Percentiles rank a stretch among this genome's conserved stretches.
Conservation (phyloP, 2,329 filamentous ascomycete species). For the Alternaria viburni region DNA sequence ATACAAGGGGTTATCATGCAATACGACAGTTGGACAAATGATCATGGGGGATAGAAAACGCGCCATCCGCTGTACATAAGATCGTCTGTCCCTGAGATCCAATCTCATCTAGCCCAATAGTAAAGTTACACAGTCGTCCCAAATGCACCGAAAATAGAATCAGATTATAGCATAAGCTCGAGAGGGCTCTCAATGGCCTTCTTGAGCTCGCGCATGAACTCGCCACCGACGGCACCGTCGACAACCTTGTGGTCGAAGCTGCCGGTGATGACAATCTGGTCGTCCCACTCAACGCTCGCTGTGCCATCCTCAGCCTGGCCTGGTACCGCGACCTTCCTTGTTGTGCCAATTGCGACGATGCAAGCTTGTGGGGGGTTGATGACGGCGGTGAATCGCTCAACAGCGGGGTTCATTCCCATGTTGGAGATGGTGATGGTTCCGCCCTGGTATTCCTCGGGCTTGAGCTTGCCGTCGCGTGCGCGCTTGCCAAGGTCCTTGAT, state of each 20-base stretch:
- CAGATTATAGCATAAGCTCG: slow-evolving; percentile 80
- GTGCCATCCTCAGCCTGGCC: slow-evolving; percentile 82
- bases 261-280: slow-evolving; percentile 92
- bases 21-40: slow-evolving; percentile 12
- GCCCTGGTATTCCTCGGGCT: slow-evolving; percentile 99
- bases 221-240: slow-evolving; percentile 92
- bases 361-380: slow-evolving; percentile 98
- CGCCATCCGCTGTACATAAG: slow-evolving; percentile 43
- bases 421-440: slow-evolving; percentile 99
- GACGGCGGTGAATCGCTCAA: slow-evolving; percentile 96
- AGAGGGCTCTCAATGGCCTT: slow-evolving; percentile 97
- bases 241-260: slow-evolving; percentile 99
- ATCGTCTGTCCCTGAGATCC: slow-evolving; percentile 19
- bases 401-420: slow-evolving; percentile 99
- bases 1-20: slow-evolving; percentile 20
- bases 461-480: slow-evolving; percentile 95
- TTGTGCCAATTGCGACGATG: slow-evolving; percentile 93
- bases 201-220: slow-evolving; percentile 98
- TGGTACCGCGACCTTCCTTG: slow-evolving; percentile 92
- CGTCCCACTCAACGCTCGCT: slow-evolving; percentile 81
- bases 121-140: slow-evolving; percentile 30
- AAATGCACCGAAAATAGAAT: slow-evolving; percentile 18
- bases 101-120: slow-evolving; percentile 19
- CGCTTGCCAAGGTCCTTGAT: slow-evolving; percentile 98
- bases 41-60: slow-evolving; percentile 22